Percentiles rank a stretch among this genome's conserved stretches.
phyloP scores from a whole-genome alignment of 352 stramenopile genomes.

The Saprolegnia parasitica region DNA sequence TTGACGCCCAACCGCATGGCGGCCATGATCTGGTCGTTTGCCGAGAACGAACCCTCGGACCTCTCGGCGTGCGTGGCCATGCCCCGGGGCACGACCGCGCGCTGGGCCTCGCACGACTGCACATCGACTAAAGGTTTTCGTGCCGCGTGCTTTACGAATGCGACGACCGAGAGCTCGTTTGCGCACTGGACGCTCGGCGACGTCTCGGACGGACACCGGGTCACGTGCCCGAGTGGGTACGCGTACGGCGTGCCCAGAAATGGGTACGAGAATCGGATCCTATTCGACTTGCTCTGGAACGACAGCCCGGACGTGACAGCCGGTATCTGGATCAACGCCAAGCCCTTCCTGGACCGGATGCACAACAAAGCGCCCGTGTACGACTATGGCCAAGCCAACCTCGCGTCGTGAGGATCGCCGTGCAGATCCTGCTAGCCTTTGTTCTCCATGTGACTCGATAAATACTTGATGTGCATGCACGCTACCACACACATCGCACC shows the following conservation, averaged over 20 bases:
- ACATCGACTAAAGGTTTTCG: not conserved
- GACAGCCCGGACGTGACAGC: not conserved
- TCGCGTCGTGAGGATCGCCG: not conserved
- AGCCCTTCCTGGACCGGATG: not conserved
- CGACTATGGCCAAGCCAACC: not conserved
- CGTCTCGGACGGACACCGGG: not conserved
- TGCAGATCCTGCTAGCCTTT: no score
- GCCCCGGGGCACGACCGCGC: not conserved
- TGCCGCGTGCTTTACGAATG: slow-evolving; percentile 2
- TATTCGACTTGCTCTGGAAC: slow-evolving; percentile 6
- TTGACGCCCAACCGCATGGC: slow-evolving; percentile 80
- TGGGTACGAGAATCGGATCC: slow-evolving; percentile 18
- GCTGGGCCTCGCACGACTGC: not conserved
- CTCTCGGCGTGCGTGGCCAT: slow-evolving; percentile 42
- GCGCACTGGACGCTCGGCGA: not conserved
- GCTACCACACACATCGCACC: no score
- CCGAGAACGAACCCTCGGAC: slow-evolving; percentile 33
- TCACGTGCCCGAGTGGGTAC: not conserved
- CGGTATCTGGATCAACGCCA: not conserved
- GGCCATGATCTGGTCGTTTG: slow-evolving; percentile 63
- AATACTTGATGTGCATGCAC: no score
- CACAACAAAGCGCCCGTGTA: not conserved
- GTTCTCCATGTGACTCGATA: no score
- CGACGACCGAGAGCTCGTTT: not conserved
- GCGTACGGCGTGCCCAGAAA: not conserved